Evolutionary conservation across 164 flowering plant genomes (phyloP).

Genomic region (Aristolochia contorta): DNA sequence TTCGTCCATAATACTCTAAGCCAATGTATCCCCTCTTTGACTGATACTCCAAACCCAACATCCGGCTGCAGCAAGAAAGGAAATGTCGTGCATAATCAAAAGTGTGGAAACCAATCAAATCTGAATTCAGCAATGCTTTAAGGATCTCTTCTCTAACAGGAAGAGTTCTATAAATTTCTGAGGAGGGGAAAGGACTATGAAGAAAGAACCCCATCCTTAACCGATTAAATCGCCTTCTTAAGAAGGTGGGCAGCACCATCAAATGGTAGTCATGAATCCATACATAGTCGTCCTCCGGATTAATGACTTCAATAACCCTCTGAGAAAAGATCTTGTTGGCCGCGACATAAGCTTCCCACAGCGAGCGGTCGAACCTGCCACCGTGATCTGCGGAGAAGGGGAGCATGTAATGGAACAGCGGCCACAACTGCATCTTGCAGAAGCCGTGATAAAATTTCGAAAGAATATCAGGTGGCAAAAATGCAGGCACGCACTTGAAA

Average conservation of each 20-base stretch:
- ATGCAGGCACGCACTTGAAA: slow-evolving; percentile 69
- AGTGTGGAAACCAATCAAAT: slow-evolving; percentile 73
- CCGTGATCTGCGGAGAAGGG: slow-evolving; percentile 54
- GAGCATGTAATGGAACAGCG: slow-evolving; percentile 77
- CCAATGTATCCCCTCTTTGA: slow-evolving; percentile 78
- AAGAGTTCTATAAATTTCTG: slow-evolving; percentile 67
- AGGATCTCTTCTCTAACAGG: slow-evolving; percentile 79
- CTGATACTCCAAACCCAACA: slow-evolving; percentile 73
- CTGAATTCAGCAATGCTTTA: slow-evolving; percentile 54
- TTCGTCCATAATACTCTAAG: slow-evolving; percentile 67
- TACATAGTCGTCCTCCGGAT: slow-evolving; percentile 70
- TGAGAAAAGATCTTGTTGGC: slow-evolving; percentile 68
- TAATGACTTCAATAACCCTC: slow-evolving; percentile 65
- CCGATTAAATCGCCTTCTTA: slow-evolving; percentile 51
- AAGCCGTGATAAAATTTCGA: slow-evolving; percentile 56
- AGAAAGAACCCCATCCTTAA: slow-evolving; percentile 70
- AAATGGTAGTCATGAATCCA: slow-evolving; percentile 87
- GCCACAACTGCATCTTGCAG: slow-evolving; percentile 75
- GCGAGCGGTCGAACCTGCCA: slow-evolving; percentile 51
- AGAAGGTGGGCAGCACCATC: slow-evolving; percentile 69
- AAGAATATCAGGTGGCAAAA: slow-evolving; percentile 48
- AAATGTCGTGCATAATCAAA: slow-evolving; percentile 89
- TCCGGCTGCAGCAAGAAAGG: slow-evolving; percentile 75
- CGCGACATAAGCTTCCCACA: slow-evolving; percentile 76
- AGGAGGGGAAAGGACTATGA: slow-evolving; percentile 75